These are phyloP conservation scores for Cutaneotrichosporon dermatis DNA, from an alignment of 1,284 basidiomycete genomes.

Conservation along the genomic window DNA sequence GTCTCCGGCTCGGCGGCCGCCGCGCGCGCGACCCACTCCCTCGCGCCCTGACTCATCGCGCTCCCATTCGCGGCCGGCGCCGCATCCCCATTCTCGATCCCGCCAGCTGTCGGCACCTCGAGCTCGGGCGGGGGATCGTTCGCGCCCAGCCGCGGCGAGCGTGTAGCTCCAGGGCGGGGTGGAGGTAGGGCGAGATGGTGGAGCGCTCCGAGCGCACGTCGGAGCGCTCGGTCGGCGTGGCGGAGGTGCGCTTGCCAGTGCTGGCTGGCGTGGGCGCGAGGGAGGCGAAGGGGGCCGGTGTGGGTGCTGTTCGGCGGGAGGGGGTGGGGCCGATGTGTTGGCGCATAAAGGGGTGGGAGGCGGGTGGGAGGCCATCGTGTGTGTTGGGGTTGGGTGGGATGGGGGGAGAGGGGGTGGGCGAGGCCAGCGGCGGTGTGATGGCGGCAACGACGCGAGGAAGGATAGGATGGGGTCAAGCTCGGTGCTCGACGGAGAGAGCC, in stretches of 20 bases:
- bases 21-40: not conserved
- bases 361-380: slow-evolving; percentile 14
- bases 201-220: slow-evolving; percentile 1
- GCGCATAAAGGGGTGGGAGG: slow-evolving; percentile 19
- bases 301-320: not conserved
- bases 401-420: too few species aligned
- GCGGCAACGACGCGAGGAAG: too few species aligned
- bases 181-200: not conserved
- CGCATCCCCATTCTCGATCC: not conserved
- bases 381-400: too few species aligned
- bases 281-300: not conserved
- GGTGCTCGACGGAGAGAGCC: too few species aligned
- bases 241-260: not conserved
- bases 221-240: not conserved
- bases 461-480: too few species aligned
- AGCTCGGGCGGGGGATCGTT: not conserved
- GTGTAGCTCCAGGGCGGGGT: not conserved
- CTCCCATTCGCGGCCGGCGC: not conserved
- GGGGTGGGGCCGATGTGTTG: slow-evolving; percentile 8
- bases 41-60: not conserved
- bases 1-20: not conserved
- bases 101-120: not conserved
- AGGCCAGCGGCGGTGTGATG: too few species aligned
- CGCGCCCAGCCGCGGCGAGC: not conserved
- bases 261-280: not conserved